Percentiles rank a stretch among this genome's conserved stretches.
These are phyloP conservation scores for Isabelozyma gotoi DNA, from an alignment of 805 yeast genomes.

Conservation along the genomic window DNA sequence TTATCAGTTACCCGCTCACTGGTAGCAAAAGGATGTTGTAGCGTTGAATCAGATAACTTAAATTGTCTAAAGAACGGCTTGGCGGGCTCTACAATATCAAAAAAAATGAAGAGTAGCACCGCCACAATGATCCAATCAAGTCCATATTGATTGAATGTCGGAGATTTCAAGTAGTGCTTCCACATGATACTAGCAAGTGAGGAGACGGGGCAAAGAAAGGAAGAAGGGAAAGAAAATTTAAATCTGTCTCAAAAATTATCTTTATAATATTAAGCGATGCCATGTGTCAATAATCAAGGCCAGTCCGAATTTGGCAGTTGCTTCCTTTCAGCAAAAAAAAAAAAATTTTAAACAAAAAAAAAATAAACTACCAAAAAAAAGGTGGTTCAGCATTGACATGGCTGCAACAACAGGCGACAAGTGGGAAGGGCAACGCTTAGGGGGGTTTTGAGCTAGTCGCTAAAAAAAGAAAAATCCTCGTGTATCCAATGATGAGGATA, in stretches of 20 bases:
- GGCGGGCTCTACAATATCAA: conserved; percentile 19
- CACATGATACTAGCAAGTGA: conserved; percentile 1
- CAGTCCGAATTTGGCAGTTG: neutral
- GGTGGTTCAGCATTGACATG: too few relatives aligned
- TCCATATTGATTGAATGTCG: conserved; percentile 11
- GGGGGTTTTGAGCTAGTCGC: too few relatives aligned
- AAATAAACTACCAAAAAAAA: too few relatives aligned
- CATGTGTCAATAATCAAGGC: neutral
- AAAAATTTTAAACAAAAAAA: too few relatives aligned
- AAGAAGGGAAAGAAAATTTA: neutral
- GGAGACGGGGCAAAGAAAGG: neutral
- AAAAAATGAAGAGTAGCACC: conserved; percentile 15
- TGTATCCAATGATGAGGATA: too few relatives aligned
- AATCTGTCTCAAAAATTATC: neutral
- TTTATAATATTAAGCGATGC: neutral
- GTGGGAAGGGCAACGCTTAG: too few relatives aligned
- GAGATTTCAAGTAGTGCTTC: conserved; percentile 3
- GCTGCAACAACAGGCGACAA: neutral
- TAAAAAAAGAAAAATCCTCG: too few relatives aligned
- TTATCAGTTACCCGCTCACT: conserved; percentile 30
- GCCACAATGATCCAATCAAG: conserved; percentile 25
- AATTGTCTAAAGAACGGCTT: conserved; percentile 30
- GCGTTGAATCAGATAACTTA: conserved; percentile 21
- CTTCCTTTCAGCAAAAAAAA: neutral
- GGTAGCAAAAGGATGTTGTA: conserved; percentile 31